phyloP scores from a whole-genome alignment of 2,329 filamentous ascomycete genomes.

The Hypoxylon rubiginosum region DNA sequence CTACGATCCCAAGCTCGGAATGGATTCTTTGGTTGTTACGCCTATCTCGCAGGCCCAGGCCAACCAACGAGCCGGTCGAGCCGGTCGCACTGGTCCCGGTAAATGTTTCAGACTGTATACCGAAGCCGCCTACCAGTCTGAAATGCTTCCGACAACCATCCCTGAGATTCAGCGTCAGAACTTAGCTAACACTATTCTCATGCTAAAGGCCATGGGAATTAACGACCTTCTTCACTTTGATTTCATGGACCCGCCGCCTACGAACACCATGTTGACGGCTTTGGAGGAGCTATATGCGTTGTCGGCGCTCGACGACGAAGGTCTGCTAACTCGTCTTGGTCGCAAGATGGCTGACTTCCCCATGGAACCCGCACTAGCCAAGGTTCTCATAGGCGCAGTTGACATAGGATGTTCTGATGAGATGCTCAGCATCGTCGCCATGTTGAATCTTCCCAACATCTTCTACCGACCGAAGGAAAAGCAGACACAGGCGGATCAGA shows the following conservation, averaged over 20 bases:
- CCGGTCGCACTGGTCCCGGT: constrained; percentile 92
- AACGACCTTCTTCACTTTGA: constrained; percentile 98
- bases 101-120: constrained; percentile 98
- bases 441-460: constrained; percentile 87
- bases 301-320: constrained; percentile 93
- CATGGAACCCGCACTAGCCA: constrained; percentile 94
- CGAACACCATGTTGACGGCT: constrained; percentile 97
- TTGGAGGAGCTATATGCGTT: constrained; percentile 95
- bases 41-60: constrained; percentile 98
- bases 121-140: constrained; percentile 92
- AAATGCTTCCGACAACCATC: constrained; percentile 96
- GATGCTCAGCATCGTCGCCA: constrained; percentile 92
- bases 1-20: constrained; percentile 96
- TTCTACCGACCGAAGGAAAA: constrained; percentile 99
- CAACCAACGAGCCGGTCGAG: constrained; percentile 92
- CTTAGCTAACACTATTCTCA: constrained; percentile 90
- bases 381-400: constrained; percentile 88
- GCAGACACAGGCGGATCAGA: constrained; percentile 94
- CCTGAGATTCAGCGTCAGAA: constrained; percentile 98
- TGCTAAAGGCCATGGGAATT: constrained; percentile 99
- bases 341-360: constrained; percentile 99
- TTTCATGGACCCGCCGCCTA: constrained; percentile 98
- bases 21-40: constrained; percentile 96
- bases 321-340: constrained; percentile 88
- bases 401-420: constrained; percentile 93